Evolutionary conservation across 83 land plant species (phyloP).

Genomic region (Picea abies): DNA sequence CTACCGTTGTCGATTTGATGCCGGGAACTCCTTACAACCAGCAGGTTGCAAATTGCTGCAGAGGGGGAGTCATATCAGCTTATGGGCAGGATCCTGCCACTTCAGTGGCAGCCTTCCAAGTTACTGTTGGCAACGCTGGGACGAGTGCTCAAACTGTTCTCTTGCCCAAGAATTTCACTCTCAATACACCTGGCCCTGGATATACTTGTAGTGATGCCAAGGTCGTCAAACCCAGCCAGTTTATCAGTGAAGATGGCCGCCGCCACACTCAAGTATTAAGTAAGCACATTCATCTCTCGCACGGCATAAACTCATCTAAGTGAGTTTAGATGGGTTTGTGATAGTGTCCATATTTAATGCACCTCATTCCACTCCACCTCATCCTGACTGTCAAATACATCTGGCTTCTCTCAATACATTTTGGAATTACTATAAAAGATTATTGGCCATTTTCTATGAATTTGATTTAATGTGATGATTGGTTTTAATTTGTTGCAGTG

Average conservation of each 20-base stretch:
- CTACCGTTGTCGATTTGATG: slow-evolving; percentile 44
- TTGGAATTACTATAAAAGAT: no score
- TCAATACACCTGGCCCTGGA: slow-evolving; percentile 63
- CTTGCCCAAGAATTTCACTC: slow-evolving; percentile 64
- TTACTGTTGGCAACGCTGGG: slow-evolving; percentile 59
- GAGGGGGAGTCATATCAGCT: slow-evolving; percentile 49
- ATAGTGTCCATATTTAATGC: no score
- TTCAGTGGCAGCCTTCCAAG: slow-evolving; percentile 54
- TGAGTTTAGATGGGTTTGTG: no score
- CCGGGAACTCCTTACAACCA: slow-evolving; percentile 53
- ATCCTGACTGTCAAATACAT: no score
- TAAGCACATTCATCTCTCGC: slow-evolving; percentile 8
- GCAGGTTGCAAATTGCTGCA: slow-evolving; percentile 61
- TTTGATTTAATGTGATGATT: neutral
- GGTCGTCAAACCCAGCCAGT: slow-evolving; percentile 43
- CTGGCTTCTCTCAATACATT: no score
- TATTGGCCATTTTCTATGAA: no score
- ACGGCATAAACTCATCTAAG: no score
- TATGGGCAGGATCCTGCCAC: slow-evolving; percentile 41
- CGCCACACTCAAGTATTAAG: slow-evolving; percentile 65
- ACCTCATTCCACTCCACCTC: no score
- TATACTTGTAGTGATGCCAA: slow-evolving; percentile 67
- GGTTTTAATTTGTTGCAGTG: slow-evolving; percentile 34
- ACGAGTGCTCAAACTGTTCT: slow-evolving; percentile 66
- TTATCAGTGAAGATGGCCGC: slow-evolving; percentile 42